Conservation (phyloP, 2,329 filamentous ascomycete genomes). For the Phialophora chinensis region DNA sequence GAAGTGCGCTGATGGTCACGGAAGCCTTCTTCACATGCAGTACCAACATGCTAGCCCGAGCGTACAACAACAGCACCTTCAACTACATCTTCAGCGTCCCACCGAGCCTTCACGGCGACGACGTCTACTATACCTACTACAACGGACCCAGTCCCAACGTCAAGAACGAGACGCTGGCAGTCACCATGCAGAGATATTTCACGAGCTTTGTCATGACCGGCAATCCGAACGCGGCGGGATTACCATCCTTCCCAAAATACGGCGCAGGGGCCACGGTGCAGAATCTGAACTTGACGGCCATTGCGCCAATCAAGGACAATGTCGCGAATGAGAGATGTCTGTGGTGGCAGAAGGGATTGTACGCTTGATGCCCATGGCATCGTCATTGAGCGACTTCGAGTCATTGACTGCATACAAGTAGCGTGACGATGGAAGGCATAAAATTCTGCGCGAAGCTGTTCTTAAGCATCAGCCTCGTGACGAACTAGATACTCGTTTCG, state of each 20-base stretch:
- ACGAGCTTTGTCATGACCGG: slow-evolving; percentile 46
- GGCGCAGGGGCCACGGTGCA: slow-evolving; percentile 53
- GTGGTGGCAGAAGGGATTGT: slow-evolving; percentile 61
- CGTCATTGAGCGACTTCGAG: too few relatives aligned
- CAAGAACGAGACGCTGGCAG: slow-evolving; percentile 15
- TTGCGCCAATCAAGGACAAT: slow-evolving; percentile 52
- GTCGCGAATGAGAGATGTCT: slow-evolving; percentile 57
- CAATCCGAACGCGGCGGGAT: slow-evolving; percentile 43
- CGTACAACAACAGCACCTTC: slow-evolving; percentile 57
- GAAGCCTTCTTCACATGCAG: slow-evolving; percentile 60
- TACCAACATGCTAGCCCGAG: slow-evolving; percentile 58
- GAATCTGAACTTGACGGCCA: slow-evolving; percentile 51
- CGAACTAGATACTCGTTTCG: too few relatives aligned
- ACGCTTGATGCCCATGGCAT: background rate
- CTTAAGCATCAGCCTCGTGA: too few relatives aligned
- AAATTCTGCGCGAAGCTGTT: too few relatives aligned
- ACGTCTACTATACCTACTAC: slow-evolving; percentile 61
- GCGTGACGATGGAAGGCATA: too few relatives aligned
- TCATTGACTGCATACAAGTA: too few relatives aligned
- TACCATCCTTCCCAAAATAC: slow-evolving; percentile 55
- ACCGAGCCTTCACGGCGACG: slow-evolving; percentile 60
- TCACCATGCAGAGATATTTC: slow-evolving; percentile 41
- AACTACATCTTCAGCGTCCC: slow-evolving; percentile 60
- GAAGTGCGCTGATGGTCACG: slow-evolving; percentile 49
- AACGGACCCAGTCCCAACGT: slow-evolving; percentile 43